Base-by-base conservation (phyloP, 2,329 filamentous ascomycete species). In the Pseudonectria buxi region DNA sequence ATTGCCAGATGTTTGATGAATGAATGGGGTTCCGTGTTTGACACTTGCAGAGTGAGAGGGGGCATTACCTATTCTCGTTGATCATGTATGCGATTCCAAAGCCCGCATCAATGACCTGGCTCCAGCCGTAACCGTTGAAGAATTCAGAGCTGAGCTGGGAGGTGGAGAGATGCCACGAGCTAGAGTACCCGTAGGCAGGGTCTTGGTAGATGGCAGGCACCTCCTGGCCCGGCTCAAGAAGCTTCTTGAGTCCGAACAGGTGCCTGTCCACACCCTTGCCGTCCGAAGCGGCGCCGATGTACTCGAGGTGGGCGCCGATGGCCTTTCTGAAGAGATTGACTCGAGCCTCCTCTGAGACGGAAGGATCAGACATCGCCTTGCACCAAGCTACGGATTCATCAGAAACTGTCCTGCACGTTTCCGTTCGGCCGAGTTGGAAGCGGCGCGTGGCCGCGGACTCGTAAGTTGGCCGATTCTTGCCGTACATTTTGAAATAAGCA, bases 51-150 rank as follows among this genome's bases (percentile, higher is more conserved):
- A 14, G 15, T 18, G 3, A 26, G 16, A 29, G 32, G 6, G 13
- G 15, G n/a, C 11, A 28, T 62, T 58, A 86, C 83, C 79, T 89
- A 64, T 95, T 94, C 73, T 96, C 90, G 60, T 98, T 98, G 62
- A 98, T 96, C 92, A 98, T 98, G 62, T 98, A 98, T 26, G 92
- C 92, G 57, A 98, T 94, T 47, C 92, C 92, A 65, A 92, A 98
- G 22, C 92, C 92, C 41, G 83, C 86, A 56, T 96, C 89, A 36
- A 96, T 84, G 34, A 98, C 92, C 69, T 98, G 90, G 58, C 85
- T 92, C 92, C 92, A 98, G 30, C 92, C 92, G 64, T 98, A 98
- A 15, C 94, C 92, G 61, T 98, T 98, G 67, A 96, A 98, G 72
- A 86, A 95, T 69, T 98, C 94, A 24, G 83, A 89, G 65, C 84